A percentile compares a stretch with the other conserved stretches of the same genome.
Evolutionary conservation across 2,329 filamentous ascomycete genomes (phyloP).

Genomic region (Claviceps digitariae): DNA sequence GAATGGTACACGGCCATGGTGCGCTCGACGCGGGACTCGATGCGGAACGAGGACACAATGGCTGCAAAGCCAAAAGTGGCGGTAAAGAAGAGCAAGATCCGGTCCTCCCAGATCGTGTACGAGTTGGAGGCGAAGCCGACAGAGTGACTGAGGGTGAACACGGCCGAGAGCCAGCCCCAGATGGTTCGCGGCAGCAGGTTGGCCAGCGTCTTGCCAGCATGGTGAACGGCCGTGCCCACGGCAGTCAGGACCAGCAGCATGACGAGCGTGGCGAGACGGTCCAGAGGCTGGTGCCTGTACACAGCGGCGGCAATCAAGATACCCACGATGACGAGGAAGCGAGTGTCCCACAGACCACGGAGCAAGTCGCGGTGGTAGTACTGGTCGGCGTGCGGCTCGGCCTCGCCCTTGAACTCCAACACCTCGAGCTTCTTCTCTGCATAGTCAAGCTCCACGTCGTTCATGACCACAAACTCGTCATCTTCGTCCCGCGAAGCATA

Average conservation of each 20-base stretch:
- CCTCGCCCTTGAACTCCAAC: constrained; percentile 21
- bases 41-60: constrained; percentile 60
- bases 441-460: constrained; percentile 44
- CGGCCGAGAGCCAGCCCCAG: constrained; percentile 77
- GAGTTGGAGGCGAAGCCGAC: constrained; percentile 93
- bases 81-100: constrained; percentile 83
- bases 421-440: constrained; percentile 46
- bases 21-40: constrained; percentile 52
- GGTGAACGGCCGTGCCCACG: constrained; percentile 28
- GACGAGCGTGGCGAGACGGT: constrained; percentile 26
- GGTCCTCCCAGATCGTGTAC: constrained; percentile 97
- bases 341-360: constrained; percentile 22
- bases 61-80: constrained; percentile 73
- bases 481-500: constrained; percentile 53
- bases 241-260: constrained; percentile 25
- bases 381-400: constrained; percentile 27
- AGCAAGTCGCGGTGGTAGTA: constrained; percentile 20
- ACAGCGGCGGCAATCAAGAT: constrained; percentile 16
- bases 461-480: constrained; percentile 38
- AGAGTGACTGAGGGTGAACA: constrained; percentile 80
- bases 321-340: constrained; percentile 19
- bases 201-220: constrained; percentile 28
- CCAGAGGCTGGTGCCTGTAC: constrained; percentile 19
- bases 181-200: constrained; percentile 56
- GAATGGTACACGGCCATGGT: constrained; percentile 76